Percentiles rank a stretch among this genome's conserved stretches.
Conservation (phyloP, 345 rosid genomes). For the Psidium guajava region DNA sequence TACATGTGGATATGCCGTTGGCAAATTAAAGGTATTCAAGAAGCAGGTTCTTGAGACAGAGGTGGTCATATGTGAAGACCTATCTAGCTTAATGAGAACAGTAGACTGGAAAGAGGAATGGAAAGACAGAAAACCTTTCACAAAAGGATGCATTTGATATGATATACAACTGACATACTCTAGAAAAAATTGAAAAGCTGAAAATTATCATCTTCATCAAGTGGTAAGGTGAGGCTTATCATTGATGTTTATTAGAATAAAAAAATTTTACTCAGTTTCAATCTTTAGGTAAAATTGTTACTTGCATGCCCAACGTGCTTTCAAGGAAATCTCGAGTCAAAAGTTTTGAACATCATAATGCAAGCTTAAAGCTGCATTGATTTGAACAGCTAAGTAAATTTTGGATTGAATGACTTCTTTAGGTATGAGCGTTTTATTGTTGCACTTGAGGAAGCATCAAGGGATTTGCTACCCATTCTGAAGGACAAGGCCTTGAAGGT, state of each 20-base stretch:
- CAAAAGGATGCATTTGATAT: not conserved
- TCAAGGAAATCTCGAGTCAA: not conserved
- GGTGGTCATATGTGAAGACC: not conserved
- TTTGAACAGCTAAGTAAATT: not conserved
- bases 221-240: not conserved
- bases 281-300: not conserved
- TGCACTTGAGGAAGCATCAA: slow-evolving; percentile 91
- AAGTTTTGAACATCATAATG: not conserved
- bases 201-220: not conserved
- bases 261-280: not conserved
- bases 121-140: not conserved
- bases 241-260: not conserved
- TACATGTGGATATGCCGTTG: not conserved
- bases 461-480: slow-evolving; percentile 71
- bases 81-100: not conserved
- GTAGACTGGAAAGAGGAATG: not conserved
- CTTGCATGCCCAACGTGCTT: not conserved
- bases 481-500: slow-evolving; percentile 93
- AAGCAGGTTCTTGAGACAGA: not conserved
- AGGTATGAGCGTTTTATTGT: slow-evolving; percentile 81
- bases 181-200: not conserved
- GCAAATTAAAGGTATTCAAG: not conserved
- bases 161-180: not conserved
- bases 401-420: not conserved
- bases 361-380: not conserved